phyloP scores from a whole-genome alignment of 495 filamentous ascomycete genomes.

The Margaritispora aquatica region DNA sequence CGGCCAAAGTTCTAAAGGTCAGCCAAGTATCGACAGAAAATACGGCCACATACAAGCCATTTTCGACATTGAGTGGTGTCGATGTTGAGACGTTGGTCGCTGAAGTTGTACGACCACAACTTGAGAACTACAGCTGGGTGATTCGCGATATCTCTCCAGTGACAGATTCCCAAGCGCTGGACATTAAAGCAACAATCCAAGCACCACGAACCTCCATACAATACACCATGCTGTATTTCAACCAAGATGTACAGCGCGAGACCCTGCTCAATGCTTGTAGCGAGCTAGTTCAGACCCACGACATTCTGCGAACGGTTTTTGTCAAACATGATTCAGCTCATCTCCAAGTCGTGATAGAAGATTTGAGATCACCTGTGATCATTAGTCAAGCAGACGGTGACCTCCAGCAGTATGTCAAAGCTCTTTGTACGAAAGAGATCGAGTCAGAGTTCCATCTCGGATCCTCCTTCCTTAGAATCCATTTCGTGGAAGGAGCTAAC shows the following conservation, averaged over 20 bases:
- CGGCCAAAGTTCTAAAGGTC: conserved; percentile 25
- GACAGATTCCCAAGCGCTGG: conserved; percentile 59
- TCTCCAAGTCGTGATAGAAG: conserved; percentile 56
- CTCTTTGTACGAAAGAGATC: conserved; percentile 41
- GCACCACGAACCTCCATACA: conserved; percentile 39
- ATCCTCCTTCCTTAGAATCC: conserved; percentile 56
- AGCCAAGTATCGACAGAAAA: background rate
- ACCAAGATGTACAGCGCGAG: conserved; percentile 38
- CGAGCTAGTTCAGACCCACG: conserved; percentile 39
- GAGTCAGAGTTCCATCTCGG: conserved; percentile 51
- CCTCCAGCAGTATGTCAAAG: conserved; percentile 18
- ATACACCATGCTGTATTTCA: conserved; percentile 51
- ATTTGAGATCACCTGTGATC: conserved; percentile 30
- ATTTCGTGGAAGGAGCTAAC: conserved; percentile 44
- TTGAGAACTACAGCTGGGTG: conserved; percentile 36
- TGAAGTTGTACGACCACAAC: conserved; percentile 44
- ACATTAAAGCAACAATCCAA: conserved; percentile 50
- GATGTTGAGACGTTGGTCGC: conserved; percentile 38
- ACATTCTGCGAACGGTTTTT: conserved; percentile 67
- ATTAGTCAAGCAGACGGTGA: conserved; percentile 49
- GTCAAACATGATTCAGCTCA: conserved; percentile 48
- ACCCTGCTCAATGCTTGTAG: conserved; percentile 37
- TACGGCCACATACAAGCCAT: conserved; percentile 33
- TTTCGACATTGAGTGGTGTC: conserved; percentile 36
- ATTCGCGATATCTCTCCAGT: conserved; percentile 49